Conservation (phyloP, 2,329 filamentous ascomycete species). For the Xylariales sp. region DNA sequence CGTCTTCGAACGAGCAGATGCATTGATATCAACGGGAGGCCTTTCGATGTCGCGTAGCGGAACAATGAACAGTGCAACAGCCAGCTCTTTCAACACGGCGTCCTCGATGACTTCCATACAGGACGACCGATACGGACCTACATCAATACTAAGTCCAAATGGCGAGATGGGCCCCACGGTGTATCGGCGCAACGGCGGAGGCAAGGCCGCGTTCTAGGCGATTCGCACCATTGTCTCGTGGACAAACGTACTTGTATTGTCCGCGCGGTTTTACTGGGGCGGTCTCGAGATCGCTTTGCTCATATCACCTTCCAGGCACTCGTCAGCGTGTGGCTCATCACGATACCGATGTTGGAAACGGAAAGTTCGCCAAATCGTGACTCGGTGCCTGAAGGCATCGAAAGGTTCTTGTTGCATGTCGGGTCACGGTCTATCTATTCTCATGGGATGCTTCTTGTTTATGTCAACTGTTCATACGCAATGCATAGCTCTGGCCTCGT, state of each 20-base stretch:
- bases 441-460: too few species aligned
- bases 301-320: too few species aligned
- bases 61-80: conserved; percentile 34
- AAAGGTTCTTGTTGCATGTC: too few species aligned
- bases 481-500: too few species aligned
- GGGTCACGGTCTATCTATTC: neutral
- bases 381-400: too few species aligned
- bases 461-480: too few species aligned
- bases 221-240: conserved; percentile 7
- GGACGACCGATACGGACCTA: conserved; percentile 23
- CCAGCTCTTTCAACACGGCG: conserved; percentile 28
- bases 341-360: too few species aligned
- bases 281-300: too few species aligned
- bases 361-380: too few species aligned
- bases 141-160: conserved; percentile 24
- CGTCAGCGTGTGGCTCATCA: too few species aligned
- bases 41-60: conserved; percentile 52
- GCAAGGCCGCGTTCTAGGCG: conserved; percentile 27
- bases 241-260: neutral
- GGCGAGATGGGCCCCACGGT: conserved; percentile 14
- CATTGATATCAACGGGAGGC: conserved; percentile 53
- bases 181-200: conserved; percentile 23
- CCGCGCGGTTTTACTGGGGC: too few species aligned
- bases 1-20: conserved; percentile 57
- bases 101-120: conserved; percentile 24